These are phyloP conservation scores for Sphaerulina populicola DNA, from an alignment of 2,329 filamentous ascomycete species.

Conservation along the genomic window DNA sequence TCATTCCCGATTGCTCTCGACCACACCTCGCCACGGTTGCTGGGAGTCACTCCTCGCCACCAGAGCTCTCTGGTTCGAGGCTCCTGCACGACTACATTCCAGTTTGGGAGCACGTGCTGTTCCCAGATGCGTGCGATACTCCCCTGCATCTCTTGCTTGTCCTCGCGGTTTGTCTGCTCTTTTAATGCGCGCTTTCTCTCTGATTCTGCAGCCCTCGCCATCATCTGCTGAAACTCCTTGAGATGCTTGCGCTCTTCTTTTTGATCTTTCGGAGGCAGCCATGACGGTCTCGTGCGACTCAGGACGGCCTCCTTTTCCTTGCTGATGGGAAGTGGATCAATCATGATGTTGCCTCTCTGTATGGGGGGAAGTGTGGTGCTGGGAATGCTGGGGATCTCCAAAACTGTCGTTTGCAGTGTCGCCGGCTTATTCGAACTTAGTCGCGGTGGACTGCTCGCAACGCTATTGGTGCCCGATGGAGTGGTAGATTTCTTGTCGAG, in stretches of 20 bases:
- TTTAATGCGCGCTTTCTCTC: constrained; percentile 46
- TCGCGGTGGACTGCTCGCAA: constrained; percentile 34
- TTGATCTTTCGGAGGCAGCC: constrained; percentile 79
- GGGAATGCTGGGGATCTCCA: constrained; percentile 42
- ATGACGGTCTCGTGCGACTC: constrained; percentile 67
- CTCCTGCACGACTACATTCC: constrained; percentile 61
- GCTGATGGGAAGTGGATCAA: constrained; percentile 73
- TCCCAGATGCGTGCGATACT: constrained; percentile 59
- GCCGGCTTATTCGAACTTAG: constrained; percentile 19
- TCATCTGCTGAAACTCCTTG: constrained; percentile 77
- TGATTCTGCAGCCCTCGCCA: constrained; percentile 54
- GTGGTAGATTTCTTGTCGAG: constrained; percentile 41
- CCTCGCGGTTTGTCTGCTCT: constrained; percentile 46
- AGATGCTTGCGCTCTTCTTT: constrained; percentile 85
- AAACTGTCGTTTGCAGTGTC: constrained; percentile 24
- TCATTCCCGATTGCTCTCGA: constrained; percentile 64
- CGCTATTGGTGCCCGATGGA: constrained; percentile 17
- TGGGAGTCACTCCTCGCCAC: constrained; percentile 70
- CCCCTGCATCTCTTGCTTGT: constrained; percentile 45
- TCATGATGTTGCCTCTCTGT: constrained; percentile 68
- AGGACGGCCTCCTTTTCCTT: constrained; percentile 81
- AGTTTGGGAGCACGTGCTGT: constrained; percentile 65
- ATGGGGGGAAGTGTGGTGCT: constrained; percentile 41
- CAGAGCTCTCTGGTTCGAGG: constrained; percentile 65
- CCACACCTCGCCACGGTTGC: constrained; percentile 63